Conservation (phyloP, 345 rosid species). For the Aurinia saxatilis region DNA sequence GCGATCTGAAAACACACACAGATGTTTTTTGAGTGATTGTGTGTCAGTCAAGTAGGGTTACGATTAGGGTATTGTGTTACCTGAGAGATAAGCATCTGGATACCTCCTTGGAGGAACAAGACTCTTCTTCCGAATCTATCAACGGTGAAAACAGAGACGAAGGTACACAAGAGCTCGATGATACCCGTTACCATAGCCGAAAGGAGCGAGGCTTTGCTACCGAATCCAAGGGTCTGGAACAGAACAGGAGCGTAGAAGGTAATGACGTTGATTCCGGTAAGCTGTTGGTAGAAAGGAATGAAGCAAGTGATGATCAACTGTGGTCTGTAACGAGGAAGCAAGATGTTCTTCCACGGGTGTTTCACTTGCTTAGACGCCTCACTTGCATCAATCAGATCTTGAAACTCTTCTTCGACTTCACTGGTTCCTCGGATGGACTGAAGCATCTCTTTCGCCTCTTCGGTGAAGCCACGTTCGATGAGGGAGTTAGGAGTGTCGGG, state of each 20-base stretch:
- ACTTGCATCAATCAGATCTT: slow-evolving; percentile 49
- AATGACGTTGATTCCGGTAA: slow-evolving; percentile 71
- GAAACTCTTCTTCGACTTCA: slow-evolving; percentile 54
- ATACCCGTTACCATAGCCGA: slow-evolving; percentile 59
- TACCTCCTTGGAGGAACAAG: slow-evolving; percentile 67
- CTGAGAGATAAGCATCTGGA: slow-evolving; percentile 67
- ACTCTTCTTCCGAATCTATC: slow-evolving; percentile 63
- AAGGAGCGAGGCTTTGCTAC: slow-evolving; percentile 56
- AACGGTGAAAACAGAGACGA: slow-evolving; percentile 46
- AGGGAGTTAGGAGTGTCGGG: slow-evolving; percentile 81
- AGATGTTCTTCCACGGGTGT: slow-evolving; percentile 64
- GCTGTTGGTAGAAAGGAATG: slow-evolving; percentile 70
- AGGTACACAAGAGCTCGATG: slow-evolving; percentile 57
- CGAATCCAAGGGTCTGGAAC: slow-evolving; percentile 69
- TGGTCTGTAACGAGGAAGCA: slow-evolving; percentile 50
- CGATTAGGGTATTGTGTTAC: slow-evolving; percentile 22
- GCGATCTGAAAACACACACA: slow-evolving; percentile 23
- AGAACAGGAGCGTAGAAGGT: slow-evolving; percentile 75
- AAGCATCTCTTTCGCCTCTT: slow-evolving; percentile 55
- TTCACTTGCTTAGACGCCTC: slow-evolving; percentile 51
- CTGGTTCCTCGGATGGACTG: slow-evolving; percentile 45
- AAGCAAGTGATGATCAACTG: slow-evolving; percentile 42
- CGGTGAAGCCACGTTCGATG: slow-evolving; percentile 56
- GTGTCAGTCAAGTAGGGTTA: not conserved
- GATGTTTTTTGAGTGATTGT: not conserved